These are phyloP conservation scores for Sporisorium scitamineum DNA, from an alignment of 1,284 basidiomycete species.

Conservation along the genomic window DNA sequence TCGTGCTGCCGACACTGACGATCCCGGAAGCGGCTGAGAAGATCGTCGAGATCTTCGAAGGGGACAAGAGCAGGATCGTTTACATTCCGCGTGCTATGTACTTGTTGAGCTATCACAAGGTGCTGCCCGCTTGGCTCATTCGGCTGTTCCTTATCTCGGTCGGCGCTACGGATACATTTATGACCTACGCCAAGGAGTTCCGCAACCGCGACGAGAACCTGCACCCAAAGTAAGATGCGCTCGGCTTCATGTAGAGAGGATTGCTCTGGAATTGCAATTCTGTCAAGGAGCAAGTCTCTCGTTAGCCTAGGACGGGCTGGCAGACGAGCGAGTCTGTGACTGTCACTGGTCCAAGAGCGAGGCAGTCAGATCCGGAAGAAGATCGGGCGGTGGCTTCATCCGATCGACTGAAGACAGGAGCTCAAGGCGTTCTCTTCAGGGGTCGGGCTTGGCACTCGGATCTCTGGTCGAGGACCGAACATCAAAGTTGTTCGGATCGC, in stretches of 20 bases:
- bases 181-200: conserved; percentile 40
- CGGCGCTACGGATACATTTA: conserved; percentile 41
- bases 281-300: too few relatives aligned
- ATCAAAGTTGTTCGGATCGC: background rate
- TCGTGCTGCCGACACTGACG: conserved; percentile 52
- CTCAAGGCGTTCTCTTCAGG: background rate
- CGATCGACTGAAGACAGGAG: background rate
- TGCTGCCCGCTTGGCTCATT: conserved; percentile 39
- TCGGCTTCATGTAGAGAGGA: background rate
- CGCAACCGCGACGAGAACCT: conserved; percentile 30
- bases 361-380: too few relatives aligned
- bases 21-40: conserved; percentile 48
- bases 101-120: conserved; percentile 36
- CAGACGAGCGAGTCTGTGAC: too few relatives aligned
- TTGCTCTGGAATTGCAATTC: background rate
- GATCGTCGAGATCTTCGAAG: conserved; percentile 51
- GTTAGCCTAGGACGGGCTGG: too few relatives aligned
- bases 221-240: conserved; percentile 19
- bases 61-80: conserved; percentile 42
- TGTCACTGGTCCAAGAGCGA: too few relatives aligned
- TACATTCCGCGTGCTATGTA: conserved; percentile 46
- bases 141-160: conserved; percentile 6
- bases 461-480: too few relatives aligned
- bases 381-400: background rate
- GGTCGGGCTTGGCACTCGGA: too few relatives aligned